Evolutionary conservation across 805 yeast species (phyloP).

Genomic region (Candida peoriensis): DNA sequence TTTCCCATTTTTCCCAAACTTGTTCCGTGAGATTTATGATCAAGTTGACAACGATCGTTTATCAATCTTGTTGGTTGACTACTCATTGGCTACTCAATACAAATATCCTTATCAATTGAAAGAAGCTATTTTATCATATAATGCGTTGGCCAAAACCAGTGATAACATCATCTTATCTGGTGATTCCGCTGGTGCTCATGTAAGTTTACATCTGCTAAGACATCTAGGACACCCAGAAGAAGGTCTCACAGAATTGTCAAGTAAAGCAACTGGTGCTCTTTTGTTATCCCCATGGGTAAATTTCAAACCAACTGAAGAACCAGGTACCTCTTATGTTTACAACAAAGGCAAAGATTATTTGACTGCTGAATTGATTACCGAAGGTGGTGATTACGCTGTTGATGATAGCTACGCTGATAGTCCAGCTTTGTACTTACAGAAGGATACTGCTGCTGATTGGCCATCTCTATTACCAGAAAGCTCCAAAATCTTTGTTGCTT

Average conservation of each 20-base stretch:
- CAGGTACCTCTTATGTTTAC: conserved; percentile 1
- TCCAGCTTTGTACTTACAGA: conserved; percentile 4
- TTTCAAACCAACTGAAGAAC: conserved; percentile 5
- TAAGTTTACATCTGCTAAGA: conserved; percentile 17
- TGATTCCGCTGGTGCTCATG: conserved; percentile 30
- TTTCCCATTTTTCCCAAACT: conserved; percentile 7
- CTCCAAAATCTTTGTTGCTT: conserved; percentile 2
- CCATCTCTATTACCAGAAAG: conserved; percentile 3
- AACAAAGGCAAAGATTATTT: neutral
- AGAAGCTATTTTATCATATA: conserved; percentile 19
- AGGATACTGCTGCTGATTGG: conserved; percentile 9
- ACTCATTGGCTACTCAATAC: conserved; percentile 21
- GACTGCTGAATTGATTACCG: conserved; percentile 2
- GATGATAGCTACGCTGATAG: conserved; percentile 1
- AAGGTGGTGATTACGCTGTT: conserved; percentile 4
- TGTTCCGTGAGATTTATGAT: conserved; percentile 3
- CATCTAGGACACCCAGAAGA: conserved; percentile 4
- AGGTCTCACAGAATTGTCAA: neutral
- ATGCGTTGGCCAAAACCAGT: conserved; percentile 12
- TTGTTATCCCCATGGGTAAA: conserved; percentile 17
- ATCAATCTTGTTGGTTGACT: conserved; percentile 24
- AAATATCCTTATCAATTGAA: conserved; percentile 23
- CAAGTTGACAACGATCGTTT: conserved; percentile 9
- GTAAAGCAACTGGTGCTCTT: conserved; percentile 5
- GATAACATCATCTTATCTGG: conserved; percentile 23